phyloP scores from a whole-genome alignment of 2,329 filamentous ascomycete species.

The Lanzia echinophila region DNA sequence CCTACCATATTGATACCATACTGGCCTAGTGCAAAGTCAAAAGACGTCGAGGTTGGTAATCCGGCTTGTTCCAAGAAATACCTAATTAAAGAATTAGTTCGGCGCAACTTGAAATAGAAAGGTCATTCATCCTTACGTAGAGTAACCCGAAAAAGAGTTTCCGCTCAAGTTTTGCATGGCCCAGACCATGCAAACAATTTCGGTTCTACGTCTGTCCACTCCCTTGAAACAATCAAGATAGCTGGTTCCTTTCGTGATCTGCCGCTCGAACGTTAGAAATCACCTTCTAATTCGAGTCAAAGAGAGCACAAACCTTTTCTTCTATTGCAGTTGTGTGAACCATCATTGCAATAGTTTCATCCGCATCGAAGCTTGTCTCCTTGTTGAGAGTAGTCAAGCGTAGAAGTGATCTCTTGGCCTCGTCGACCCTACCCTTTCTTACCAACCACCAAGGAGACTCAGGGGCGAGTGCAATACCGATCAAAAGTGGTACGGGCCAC shows the following conservation, averaged over 20 bases:
- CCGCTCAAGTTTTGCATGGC: constrained; percentile 56
- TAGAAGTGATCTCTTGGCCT: constrained; percentile 34
- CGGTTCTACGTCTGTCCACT: constrained; percentile 45
- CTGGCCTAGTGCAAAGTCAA: constrained; percentile 47
- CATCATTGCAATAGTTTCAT: constrained; percentile 48
- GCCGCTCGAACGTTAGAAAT: not conserved
- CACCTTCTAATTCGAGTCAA: not conserved
- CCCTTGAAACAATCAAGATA: constrained; percentile 47
- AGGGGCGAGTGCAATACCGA: constrained; percentile 40
- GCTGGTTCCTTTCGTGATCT: constrained; percentile 36
- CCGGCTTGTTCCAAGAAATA: constrained; percentile 55
- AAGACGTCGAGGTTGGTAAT: constrained; percentile 41
- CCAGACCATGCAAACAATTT: constrained; percentile 55
- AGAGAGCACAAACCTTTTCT: constrained; percentile 30
- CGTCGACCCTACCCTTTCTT: constrained; percentile 36
- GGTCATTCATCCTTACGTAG: constrained; percentile 33
- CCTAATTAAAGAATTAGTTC: not conserved
- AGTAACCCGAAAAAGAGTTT: constrained; percentile 59
- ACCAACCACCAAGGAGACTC: constrained; percentile 46
- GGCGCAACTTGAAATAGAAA: constrained; percentile 28
- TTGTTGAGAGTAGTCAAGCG: constrained; percentile 32
- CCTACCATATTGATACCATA: constrained; percentile 45
- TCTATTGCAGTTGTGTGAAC: constrained; percentile 52
- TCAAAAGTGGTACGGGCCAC: constrained; percentile 39
- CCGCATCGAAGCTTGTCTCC: constrained; percentile 39